Percentiles rank a stretch among this genome's conserved stretches.
These are phyloP conservation scores for Pisolithus thermaeus DNA, from an alignment of 1,284 basidiomycete genomes.

Conservation along the genomic window DNA sequence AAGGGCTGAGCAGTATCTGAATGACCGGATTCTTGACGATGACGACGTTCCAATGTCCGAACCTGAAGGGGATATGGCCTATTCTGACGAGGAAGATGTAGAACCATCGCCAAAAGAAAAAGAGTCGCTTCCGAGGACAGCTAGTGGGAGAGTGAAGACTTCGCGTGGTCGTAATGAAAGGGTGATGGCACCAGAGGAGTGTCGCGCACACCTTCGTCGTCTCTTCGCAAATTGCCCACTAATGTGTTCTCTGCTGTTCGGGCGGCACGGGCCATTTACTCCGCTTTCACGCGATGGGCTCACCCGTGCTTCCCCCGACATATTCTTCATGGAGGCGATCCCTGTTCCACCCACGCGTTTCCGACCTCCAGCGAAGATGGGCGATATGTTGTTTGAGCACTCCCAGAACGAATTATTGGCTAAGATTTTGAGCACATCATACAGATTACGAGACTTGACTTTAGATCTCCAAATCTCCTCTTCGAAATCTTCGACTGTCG, in stretches of 20 bases:
- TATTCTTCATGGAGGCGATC: conserved; percentile 96
- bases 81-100: conserved; percentile 43
- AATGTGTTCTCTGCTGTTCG: conserved; percentile 86
- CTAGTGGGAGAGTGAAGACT: conserved; percentile 74
- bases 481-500: conserved; percentile 50
- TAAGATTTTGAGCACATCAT: conserved; percentile 78
- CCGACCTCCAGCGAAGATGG: conserved; percentile 90
- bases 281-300: conserved; percentile 48
- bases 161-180: conserved; percentile 79
- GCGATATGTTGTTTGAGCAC: conserved; percentile 92
- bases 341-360: conserved; percentile 94
- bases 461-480: conserved; percentile 58
- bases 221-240: conserved; percentile 82
- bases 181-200: conserved; percentile 87
- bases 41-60: conserved; percentile 37
- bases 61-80: conserved; percentile 39
- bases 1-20: conserved; percentile 15
- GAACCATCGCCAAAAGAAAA: conserved; percentile 19
- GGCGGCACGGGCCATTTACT: conserved; percentile 85
- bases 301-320: conserved; percentile 77
- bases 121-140: conserved; percentile 52
- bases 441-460: conserved; percentile 78
- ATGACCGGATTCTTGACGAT: conserved; percentile 39
- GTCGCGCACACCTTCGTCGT: conserved; percentile 86
- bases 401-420: conserved; percentile 94